Conservation (phyloP, 208 protist species). For the Leishmania lainsoni region DNA sequence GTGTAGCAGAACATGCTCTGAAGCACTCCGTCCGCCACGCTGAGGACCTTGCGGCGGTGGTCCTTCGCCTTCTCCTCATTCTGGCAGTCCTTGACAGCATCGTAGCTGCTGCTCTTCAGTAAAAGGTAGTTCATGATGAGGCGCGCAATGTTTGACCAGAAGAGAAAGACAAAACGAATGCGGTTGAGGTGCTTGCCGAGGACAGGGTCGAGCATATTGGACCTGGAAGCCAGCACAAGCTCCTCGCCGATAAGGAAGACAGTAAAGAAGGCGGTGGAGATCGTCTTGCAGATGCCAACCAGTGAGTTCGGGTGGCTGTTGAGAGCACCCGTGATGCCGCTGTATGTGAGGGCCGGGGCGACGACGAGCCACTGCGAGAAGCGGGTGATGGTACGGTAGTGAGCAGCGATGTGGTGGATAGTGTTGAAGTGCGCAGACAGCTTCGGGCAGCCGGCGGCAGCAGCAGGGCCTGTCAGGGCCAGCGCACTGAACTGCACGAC, state of each 20-base stretch:
- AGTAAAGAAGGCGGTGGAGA: slow-evolving; percentile 69
- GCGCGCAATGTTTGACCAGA: slow-evolving; percentile 84
- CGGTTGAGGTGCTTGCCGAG: slow-evolving; percentile 56
- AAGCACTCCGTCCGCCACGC: slow-evolving; percentile 58
- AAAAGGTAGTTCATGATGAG: slow-evolving; percentile 68
- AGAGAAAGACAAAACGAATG: slow-evolving; percentile 80
- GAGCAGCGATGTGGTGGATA: slow-evolving; percentile 53
- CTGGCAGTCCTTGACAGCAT: slow-evolving; percentile 42
- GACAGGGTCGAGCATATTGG: slow-evolving; percentile 38
- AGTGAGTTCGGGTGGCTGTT: slow-evolving; percentile 39
- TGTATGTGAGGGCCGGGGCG: slow-evolving; percentile 51
- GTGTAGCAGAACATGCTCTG: slow-evolving; percentile 79
- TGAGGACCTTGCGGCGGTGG: slow-evolving; percentile 61
- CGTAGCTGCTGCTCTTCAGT: slow-evolving; percentile 46
- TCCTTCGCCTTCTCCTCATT: slow-evolving; percentile 54
- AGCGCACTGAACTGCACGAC: slow-evolving; percentile 69
- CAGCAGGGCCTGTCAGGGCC: slow-evolving; percentile 50
- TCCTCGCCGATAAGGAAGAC: slow-evolving; percentile 82
- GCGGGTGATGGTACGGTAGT: slow-evolving; percentile 79
- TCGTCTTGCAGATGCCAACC: slow-evolving; percentile 54
- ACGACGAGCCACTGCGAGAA: slow-evolving; percentile 76
- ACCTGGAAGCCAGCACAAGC: slow-evolving; percentile 62
- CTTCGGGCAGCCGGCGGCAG: slow-evolving; percentile 34
- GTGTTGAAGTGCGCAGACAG: slow-evolving; percentile 51
- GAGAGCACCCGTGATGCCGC: slow-evolving; percentile 44